These are phyloP conservation scores for Crassisporium funariophilum DNA, from an alignment of 768 basidiomycete species.

Conservation along the genomic window DNA sequence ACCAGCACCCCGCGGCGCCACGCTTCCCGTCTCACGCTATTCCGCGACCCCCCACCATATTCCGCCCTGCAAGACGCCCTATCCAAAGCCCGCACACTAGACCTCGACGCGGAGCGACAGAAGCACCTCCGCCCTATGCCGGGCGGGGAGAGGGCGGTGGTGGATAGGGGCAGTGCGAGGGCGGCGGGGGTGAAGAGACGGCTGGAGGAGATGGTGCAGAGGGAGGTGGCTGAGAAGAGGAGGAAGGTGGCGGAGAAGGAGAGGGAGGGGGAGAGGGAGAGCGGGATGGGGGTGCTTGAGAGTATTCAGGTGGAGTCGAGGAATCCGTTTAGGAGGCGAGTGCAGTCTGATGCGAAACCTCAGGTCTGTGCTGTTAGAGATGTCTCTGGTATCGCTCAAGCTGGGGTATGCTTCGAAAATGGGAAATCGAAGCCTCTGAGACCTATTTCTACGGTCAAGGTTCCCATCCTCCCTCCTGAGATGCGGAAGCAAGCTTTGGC, in stretches of 20 bases:
- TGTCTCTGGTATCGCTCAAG: slow-evolving; percentile 1
- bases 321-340: slow-evolving; percentile 8
- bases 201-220: slow-evolving; percentile 6
- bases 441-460: slow-evolving; percentile 29
- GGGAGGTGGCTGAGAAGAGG: slow-evolving; percentile 7
- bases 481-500: slow-evolving; percentile 10
- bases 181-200: not conserved
- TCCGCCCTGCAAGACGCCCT: slow-evolving; percentile 23
- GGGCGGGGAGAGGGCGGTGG: not conserved
- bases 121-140: slow-evolving; percentile 1
- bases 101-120: not conserved
- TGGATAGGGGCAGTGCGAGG: slow-evolving; percentile 1
- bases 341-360: not conserved
- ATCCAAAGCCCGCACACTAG: too few species aligned
- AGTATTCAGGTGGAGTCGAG: not conserved
- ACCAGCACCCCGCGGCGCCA: too few species aligned
- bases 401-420: slow-evolving; percentile 8
- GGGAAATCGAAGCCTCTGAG: slow-evolving; percentile 23
- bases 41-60: slow-evolving; percentile 41
- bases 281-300: slow-evolving; percentile 4
- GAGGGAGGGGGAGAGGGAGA: slow-evolving; percentile 6
- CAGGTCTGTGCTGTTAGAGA: not conserved
- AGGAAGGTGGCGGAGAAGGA: slow-evolving; percentile 8
- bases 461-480: slow-evolving; percentile 23
- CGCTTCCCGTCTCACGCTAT: slow-evolving; percentile 36